Percentiles rank a stretch among this genome's conserved stretches.
phyloP scores from a whole-genome alignment of 768 basidiomycete genomes.

The Suillus weaverae region DNA sequence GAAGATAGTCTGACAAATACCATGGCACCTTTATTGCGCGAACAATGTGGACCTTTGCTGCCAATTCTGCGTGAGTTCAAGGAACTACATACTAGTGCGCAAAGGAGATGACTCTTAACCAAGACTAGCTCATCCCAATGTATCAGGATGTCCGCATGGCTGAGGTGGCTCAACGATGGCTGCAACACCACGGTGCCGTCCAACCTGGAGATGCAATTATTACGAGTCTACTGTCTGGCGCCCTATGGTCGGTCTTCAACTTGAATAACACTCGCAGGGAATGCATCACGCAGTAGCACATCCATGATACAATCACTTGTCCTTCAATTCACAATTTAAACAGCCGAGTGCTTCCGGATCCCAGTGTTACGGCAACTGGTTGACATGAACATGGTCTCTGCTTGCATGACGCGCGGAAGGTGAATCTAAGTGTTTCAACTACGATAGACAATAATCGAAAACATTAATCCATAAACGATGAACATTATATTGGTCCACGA shows the following conservation, averaged over 20 bases:
- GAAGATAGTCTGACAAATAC: slow-evolving; percentile 14
- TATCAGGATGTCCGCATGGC: slow-evolving; percentile 15
- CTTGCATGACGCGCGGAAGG: not conserved
- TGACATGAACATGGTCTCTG: too few relatives aligned
- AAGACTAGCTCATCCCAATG: not conserved
- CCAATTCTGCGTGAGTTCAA: slow-evolving; percentile 16
- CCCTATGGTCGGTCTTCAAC: too few relatives aligned
- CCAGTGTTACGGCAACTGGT: too few relatives aligned
- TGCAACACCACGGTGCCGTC: slow-evolving; percentile 22
- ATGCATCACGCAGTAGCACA: too few relatives aligned
- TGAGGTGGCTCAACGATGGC: slow-evolving; percentile 15
- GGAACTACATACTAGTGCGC: slow-evolving; percentile 13
- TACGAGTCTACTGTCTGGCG: too few relatives aligned
- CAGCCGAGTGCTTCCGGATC: too few relatives aligned
- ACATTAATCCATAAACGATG: not conserved
- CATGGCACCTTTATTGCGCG: slow-evolving; percentile 12
- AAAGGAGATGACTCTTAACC: not conserved
- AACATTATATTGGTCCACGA: slow-evolving; percentile 1
- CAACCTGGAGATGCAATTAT: slow-evolving; percentile 31
- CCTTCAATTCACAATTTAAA: too few relatives aligned
- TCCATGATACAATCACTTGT: too few relatives aligned
- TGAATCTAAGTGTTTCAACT: not conserved
- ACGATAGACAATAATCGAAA: not conserved
- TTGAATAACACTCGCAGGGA: too few relatives aligned
- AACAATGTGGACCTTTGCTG: slow-evolving; percentile 15